Evolutionary conservation across 257 asterid genomes (phyloP).

Genomic region (Solanum chmielewskii): DNA sequence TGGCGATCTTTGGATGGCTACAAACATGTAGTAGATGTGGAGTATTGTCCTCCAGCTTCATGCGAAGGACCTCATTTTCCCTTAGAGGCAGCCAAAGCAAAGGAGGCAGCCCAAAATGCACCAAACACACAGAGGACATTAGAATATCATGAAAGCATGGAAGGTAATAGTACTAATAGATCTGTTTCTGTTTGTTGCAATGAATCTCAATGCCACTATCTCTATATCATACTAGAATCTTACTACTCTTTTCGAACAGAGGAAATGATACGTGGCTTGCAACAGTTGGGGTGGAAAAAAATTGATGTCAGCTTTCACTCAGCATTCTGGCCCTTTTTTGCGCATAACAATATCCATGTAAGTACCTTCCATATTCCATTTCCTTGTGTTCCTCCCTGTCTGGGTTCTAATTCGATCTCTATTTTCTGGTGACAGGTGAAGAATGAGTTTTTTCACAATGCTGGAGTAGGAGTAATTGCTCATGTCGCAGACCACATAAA

Average conservation of each 20-base stretch:
- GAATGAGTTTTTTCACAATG: constrained; percentile 65
- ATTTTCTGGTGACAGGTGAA: constrained; percentile 50
- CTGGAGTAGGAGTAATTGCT: constrained; percentile 82
- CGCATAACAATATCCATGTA: constrained; percentile 82
- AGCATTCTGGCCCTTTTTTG: constrained; percentile 72
- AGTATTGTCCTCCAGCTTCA: constrained; percentile 59
- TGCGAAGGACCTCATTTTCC: constrained; percentile 54
- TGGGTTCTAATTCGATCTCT: not conserved
- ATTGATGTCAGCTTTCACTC: constrained; percentile 86
- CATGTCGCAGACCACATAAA: constrained; percentile 83
- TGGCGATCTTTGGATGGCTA: constrained; percentile 78
- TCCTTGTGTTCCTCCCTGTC: not conserved
- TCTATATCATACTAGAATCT: not conserved
- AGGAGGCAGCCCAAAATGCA: constrained; percentile 72
- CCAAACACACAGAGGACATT: constrained; percentile 36
- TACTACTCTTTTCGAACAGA: constrained; percentile 27
- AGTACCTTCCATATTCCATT: not conserved
- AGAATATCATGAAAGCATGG: constrained; percentile 76
- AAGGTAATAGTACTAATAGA: constrained; percentile 32
- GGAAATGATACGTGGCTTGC: constrained; percentile 82
- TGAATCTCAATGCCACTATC: not conserved
- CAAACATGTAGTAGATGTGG: constrained; percentile 68
- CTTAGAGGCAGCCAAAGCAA: constrained; percentile 78
- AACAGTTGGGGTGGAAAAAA: constrained; percentile 78
- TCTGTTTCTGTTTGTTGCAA: not conserved